These are phyloP conservation scores for Talaromyces sp. DNA, from an alignment of 2,329 filamentous ascomycete species.

Conservation along the genomic window DNA sequence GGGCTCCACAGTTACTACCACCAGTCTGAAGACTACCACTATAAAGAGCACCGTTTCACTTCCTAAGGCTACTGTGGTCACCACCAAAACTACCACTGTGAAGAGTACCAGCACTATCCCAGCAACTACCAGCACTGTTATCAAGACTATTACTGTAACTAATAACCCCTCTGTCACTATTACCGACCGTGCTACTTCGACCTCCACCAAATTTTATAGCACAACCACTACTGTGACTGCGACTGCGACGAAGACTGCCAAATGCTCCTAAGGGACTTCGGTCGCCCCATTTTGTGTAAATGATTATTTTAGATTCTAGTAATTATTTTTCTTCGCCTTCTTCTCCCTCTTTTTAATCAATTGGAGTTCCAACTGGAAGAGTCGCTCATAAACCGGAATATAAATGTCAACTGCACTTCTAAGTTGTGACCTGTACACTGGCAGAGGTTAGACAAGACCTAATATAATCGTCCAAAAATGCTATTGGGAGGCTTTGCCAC, in stretches of 20 bases:
- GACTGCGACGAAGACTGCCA: slow-evolving; percentile 17
- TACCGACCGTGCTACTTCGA: slow-evolving; percentile 20
- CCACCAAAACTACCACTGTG: slow-evolving; percentile 11
- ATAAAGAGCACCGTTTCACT: slow-evolving; percentile 18
- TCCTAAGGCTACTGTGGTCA: slow-evolving; percentile 13
- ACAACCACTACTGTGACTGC: slow-evolving; percentile 16
- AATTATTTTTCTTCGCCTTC: no score
- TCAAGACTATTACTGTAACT: slow-evolving; percentile 22
- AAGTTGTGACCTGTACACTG: no score
- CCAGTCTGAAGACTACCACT: slow-evolving; percentile 12
- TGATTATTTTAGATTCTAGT: no score
- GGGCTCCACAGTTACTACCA: slow-evolving; percentile 14
- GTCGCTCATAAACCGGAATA: no score
- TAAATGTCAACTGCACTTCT: no score
- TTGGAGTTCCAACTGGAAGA: no score
- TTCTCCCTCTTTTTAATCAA: no score
- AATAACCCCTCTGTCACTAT: slow-evolving; percentile 24
- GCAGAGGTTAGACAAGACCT: no score
- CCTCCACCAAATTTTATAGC: slow-evolving; percentile 17
- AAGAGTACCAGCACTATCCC: slow-evolving; percentile 24
- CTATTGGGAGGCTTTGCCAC: no score
- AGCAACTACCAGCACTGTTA: slow-evolving; percentile 26
- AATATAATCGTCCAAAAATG: no score
- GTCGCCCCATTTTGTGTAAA: no score
- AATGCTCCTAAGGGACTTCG: slow-evolving; percentile 7